Conservation (phyloP, 2,329 filamentous ascomycete species). For the Colletotrichum melonis region DNA sequence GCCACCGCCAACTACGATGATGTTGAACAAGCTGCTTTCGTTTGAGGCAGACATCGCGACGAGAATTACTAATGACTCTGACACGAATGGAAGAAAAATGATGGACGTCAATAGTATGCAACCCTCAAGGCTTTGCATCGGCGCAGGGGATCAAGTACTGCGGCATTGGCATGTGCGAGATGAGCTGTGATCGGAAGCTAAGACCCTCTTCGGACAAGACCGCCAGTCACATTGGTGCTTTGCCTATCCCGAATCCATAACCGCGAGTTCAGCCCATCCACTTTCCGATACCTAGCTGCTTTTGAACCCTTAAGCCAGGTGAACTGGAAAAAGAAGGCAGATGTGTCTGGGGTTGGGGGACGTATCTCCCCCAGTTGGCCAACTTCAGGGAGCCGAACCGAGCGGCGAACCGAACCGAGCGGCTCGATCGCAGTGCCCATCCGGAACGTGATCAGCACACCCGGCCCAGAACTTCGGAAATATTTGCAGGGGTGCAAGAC, state of each 20-base stretch:
- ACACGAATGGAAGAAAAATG: neutral
- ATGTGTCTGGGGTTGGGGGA: neutral
- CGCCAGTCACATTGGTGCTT: neutral
- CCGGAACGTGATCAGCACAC: too few species aligned
- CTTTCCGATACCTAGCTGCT: neutral
- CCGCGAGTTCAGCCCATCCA: neutral
- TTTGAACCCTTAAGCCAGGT: neutral
- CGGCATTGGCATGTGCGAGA: neutral
- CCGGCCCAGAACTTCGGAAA: neutral
- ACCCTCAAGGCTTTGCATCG: too few species aligned
- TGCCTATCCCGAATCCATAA: neutral
- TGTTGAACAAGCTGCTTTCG: neutral
- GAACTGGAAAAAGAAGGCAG: neutral
- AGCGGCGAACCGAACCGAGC: constrained; percentile 15
- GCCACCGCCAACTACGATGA: constrained; percentile 40
- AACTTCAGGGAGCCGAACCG: constrained; percentile 12
- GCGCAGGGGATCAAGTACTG: neutral
- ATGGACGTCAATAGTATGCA: neutral
- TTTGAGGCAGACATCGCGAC: neutral
- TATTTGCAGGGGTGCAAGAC: neutral
- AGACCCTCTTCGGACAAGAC: neutral
- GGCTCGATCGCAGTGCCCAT: neutral
- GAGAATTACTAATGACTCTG: neutral
- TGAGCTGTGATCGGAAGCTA: neutral
- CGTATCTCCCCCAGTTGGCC: neutral